Evolutionary conservation across 2,329 filamentous ascomycete species (phyloP).

Genomic region (Fusarium algeriense): DNA sequence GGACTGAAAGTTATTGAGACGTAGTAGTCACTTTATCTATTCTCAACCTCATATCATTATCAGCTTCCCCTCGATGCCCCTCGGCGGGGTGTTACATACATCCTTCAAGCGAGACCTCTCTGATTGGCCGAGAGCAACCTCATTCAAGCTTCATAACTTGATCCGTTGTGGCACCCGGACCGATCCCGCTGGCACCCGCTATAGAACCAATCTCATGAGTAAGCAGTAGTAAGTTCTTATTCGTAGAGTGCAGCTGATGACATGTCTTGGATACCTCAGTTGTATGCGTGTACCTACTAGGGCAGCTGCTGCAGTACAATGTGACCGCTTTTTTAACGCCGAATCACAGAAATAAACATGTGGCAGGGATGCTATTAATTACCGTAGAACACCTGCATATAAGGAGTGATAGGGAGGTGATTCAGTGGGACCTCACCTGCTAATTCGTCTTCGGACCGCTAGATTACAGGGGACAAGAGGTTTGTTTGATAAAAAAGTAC

Average conservation of each 20-base stretch:
- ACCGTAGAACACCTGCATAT: conserved; percentile 18
- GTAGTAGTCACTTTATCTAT: conserved; percentile 11
- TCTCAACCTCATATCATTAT: conserved; percentile 29
- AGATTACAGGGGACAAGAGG: background rate
- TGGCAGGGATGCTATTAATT: conserved; percentile 27
- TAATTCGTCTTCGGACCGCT: background rate
- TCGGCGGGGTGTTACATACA: conserved; percentile 37
- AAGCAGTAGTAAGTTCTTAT: background rate
- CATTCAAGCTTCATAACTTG: conserved; percentile 32
- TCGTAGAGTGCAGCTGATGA: background rate
- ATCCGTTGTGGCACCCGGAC: conserved; percentile 24
- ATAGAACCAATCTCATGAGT: background rate
- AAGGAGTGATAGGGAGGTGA: conserved; percentile 19
- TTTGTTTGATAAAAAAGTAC: conserved; percentile 13
- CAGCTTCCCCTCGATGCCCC: conserved; percentile 35
- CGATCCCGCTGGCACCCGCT: conserved; percentile 23
- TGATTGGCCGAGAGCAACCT: conserved; percentile 27
- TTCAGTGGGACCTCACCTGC: conserved; percentile 25
- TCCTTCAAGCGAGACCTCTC: conserved; percentile 4
- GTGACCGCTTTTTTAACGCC: conserved; percentile 29
- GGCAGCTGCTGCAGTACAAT: conserved; percentile 10
- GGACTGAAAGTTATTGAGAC: background rate
- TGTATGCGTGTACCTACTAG: conserved; percentile 3
- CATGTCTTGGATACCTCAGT: background rate
- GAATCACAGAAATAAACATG: conserved; percentile 18